phyloP scores from a whole-genome alignment of 208 protist species.

The Trypanosomatidae sp. region DNA sequence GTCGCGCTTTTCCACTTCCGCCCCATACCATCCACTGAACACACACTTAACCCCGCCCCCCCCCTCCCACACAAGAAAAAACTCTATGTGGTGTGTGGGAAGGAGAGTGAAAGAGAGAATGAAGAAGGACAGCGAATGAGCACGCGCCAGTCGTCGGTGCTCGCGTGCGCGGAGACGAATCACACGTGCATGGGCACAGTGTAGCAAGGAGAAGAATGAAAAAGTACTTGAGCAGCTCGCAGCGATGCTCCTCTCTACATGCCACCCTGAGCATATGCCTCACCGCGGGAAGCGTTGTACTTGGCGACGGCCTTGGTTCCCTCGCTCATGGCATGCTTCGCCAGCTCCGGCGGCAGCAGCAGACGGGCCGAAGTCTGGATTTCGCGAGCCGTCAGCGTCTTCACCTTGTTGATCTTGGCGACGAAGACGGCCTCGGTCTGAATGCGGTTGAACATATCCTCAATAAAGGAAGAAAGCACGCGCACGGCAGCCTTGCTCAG shows the following conservation, averaged over 20 bases:
- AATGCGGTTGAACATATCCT: conserved; percentile 99
- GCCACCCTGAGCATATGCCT: conserved; percentile 65
- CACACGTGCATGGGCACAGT: neutral
- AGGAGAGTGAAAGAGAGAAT: neutral
- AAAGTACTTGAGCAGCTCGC: neutral
- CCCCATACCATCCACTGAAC: neutral
- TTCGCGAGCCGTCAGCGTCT: conserved; percentile 97
- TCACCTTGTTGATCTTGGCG: conserved; percentile 97
- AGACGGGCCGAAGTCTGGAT: conserved; percentile 98
- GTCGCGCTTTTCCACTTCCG: neutral
- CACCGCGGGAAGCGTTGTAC: conserved; percentile 88
- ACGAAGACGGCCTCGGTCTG: conserved; percentile 96
- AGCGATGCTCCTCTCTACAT: conserved; percentile 25
- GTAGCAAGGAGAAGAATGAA: neutral
- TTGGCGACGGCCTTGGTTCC: conserved; percentile 99
- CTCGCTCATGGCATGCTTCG: conserved; percentile 99
- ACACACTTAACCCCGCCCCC: neutral
- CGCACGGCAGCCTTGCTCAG: conserved; percentile 97
- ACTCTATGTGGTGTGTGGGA: neutral
- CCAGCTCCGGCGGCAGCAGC: conserved; percentile 97
- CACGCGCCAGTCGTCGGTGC: neutral
- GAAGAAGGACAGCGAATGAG: neutral
- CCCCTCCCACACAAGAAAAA: no score
- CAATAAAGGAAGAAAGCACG: conserved; percentile 99
- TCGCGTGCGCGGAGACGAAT: neutral